These are phyloP conservation scores for Sporothrix inflata DNA, from an alignment of 2,329 filamentous ascomycete genomes.

Conservation along the genomic window DNA sequence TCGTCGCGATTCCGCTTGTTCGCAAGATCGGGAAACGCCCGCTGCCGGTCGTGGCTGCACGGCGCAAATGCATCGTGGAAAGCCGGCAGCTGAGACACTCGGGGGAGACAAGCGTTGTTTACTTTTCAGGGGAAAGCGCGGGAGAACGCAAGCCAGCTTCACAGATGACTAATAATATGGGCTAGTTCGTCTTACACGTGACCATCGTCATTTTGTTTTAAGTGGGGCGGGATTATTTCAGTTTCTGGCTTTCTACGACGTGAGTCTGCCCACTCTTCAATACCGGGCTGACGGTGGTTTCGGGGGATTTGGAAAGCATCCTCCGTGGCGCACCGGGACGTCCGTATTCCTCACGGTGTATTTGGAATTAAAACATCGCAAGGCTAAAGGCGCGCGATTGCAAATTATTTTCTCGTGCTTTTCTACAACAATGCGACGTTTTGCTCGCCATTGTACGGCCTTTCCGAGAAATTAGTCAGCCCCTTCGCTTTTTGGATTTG, in stretches of 20 bases:
- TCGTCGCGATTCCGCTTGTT: background rate
- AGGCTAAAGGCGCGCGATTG: background rate
- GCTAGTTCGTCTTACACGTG: background rate
- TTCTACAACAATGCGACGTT: background rate
- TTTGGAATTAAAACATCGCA: background rate
- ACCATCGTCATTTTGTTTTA: background rate
- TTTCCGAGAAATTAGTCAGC: conserved; percentile 28
- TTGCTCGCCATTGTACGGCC: background rate
- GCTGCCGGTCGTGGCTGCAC: background rate
- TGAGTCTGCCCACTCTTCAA: too few species aligned
- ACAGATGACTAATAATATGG: background rate
- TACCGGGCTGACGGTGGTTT: background rate
- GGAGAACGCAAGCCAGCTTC: background rate
- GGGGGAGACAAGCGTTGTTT: conserved; percentile 1
- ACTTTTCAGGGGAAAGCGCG: conserved; percentile 4
- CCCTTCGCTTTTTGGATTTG: background rate
- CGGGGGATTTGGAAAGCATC: background rate
- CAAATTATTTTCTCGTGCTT: background rate
- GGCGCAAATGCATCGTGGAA: background rate
- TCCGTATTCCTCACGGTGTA: background rate
- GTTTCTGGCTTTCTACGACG: background rate
- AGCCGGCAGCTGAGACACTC: conserved; percentile 2
- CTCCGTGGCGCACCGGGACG: background rate
- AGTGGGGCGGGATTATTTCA: background rate
- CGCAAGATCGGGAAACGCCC: background rate